Conservation (phyloP, 306 rosid genomes). For the Canavalia ensiformis region DNA sequence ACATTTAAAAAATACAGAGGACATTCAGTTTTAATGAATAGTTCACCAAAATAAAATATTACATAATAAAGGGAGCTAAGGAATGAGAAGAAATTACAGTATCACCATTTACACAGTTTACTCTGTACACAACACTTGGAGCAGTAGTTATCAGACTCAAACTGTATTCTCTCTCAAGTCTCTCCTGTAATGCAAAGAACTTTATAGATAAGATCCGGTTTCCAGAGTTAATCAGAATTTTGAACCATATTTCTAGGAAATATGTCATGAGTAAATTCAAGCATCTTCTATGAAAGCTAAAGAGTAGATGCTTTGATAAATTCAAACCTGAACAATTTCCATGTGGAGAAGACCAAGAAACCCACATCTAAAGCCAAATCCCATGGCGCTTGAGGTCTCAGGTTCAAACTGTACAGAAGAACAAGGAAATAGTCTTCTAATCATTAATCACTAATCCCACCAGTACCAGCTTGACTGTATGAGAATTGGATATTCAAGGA, state of each 20-base stretch:
- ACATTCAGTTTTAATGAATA: slow-evolving; percentile 38
- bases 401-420: slow-evolving; percentile 83
- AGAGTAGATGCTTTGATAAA: slow-evolving; percentile 29
- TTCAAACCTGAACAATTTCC: slow-evolving; percentile 95
- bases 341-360: slow-evolving; percentile 94
- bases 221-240: slow-evolving; percentile 32
- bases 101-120: slow-evolving; percentile 74
- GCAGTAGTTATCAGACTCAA: slow-evolving; percentile 86
- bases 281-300: slow-evolving; percentile 38
- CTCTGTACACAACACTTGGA: slow-evolving; percentile 86
- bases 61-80: slow-evolving; percentile 52
- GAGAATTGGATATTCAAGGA: slow-evolving; percentile 25
- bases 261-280: slow-evolving; percentile 38
- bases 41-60: slow-evolving; percentile 28
- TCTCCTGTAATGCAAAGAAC: slow-evolving; percentile 63
- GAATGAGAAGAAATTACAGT: slow-evolving; percentile 78
- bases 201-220: slow-evolving; percentile 44
- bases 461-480: slow-evolving; percentile 29
- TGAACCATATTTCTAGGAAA: slow-evolving; percentile 31
- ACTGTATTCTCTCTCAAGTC: slow-evolving; percentile 86
- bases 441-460: slow-evolving; percentile 38
- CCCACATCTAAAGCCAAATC: slow-evolving; percentile 98
- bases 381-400: slow-evolving; percentile 96
- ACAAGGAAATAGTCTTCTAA: slow-evolving; percentile 39
- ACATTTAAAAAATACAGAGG: slow-evolving; percentile 28